Percentiles rank a stretch among this genome's conserved stretches.
phyloP scores from a whole-genome alignment of 2,329 filamentous ascomycete species.

The Cladosporium sphaerospermum region DNA sequence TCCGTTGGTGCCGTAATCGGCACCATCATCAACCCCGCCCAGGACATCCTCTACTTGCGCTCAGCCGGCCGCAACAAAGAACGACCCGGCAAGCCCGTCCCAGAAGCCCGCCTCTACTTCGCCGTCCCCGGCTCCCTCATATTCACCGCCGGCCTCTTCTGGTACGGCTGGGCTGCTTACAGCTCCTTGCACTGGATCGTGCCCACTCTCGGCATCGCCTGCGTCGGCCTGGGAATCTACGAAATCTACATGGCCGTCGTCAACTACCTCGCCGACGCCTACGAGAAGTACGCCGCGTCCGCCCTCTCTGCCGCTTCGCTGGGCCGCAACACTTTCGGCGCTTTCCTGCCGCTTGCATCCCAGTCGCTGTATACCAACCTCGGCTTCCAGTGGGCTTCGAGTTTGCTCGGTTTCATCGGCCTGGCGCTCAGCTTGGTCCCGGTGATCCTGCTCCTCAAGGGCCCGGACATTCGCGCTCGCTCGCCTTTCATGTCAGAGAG shows the following conservation, averaged over 20 bases:
- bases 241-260: constrained; percentile 41
- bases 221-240: constrained; percentile 29
- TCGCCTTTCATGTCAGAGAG: constrained; percentile 27
- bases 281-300: constrained; percentile 26
- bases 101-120: constrained; percentile 41
- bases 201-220: constrained; percentile 34
- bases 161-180: constrained; percentile 49
- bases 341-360: constrained; percentile 30
- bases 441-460: constrained; percentile 32
- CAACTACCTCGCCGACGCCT: constrained; percentile 41
- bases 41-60: constrained; percentile 16
- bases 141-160: constrained; percentile 43
- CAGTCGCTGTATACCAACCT: constrained; percentile 27
- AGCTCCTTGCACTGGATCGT: constrained; percentile 36
- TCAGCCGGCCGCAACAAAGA: constrained; percentile 14
- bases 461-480: constrained; percentile 20
- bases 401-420: constrained; percentile 32
- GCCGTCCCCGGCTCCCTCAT: constrained; percentile 48
- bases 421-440: constrained; percentile 35
- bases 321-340: constrained; percentile 30
- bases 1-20: constrained; percentile 35
- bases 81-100: constrained; percentile 9
- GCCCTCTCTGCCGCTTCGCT: constrained; percentile 31
- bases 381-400: constrained; percentile 30
- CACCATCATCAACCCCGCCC: constrained; percentile 18